Evolutionary conservation across 2,329 filamentous ascomycete species (phyloP).

Genomic region (Aspergillus pseudonomiae): DNA sequence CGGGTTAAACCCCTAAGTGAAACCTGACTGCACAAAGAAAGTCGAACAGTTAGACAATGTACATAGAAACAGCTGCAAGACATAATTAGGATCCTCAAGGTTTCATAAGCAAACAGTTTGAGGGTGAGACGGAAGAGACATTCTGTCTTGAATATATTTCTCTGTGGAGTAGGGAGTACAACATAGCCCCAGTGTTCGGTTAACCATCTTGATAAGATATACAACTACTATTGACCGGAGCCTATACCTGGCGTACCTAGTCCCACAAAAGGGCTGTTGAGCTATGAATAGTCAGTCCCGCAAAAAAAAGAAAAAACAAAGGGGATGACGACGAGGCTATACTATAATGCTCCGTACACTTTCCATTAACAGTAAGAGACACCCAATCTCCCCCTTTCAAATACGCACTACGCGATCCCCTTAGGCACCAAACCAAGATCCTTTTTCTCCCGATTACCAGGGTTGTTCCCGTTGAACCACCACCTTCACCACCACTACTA

Average conservation of each 20-base stretch:
- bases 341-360: neutral
- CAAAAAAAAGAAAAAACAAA: neutral
- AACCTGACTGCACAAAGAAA: constrained; percentile 5
- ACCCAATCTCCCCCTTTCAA: neutral
- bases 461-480: no score
- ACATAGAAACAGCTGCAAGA: constrained; percentile 6
- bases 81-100: neutral
- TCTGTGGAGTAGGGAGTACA: constrained; percentile 1
- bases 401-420: neutral
- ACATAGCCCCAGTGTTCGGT: constrained; percentile 3
- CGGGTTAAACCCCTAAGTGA: constrained; percentile 7
- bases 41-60: neutral
- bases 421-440: neutral
- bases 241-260: neutral
- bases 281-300: neutral
- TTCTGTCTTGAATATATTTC: neutral
- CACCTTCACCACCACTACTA: neutral
- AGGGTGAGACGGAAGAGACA: neutral
- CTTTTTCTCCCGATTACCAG: neutral
- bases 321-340: neutral
- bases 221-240: constrained; percentile 2
- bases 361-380: neutral
- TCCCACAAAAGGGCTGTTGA: neutral
- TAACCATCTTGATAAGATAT: constrained; percentile 7
- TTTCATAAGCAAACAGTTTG: constrained; percentile 5